phyloP scores from a whole-genome alignment of 148 eudicot genomes.

The Fallopia convolvulus region DNA sequence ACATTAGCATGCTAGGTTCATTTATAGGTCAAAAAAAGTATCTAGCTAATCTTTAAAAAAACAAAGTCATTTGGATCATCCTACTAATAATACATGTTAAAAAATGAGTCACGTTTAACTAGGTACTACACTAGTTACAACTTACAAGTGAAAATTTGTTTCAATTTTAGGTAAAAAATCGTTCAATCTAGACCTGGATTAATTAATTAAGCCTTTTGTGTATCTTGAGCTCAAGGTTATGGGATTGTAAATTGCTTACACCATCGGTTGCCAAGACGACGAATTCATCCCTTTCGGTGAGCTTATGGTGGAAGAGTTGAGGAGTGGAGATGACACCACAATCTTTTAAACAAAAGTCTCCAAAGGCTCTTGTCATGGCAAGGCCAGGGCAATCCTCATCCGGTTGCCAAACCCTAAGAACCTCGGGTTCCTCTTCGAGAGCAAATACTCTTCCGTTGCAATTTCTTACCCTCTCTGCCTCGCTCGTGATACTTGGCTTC shows the following conservation, averaged over 20 bases:
- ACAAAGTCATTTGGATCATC: too few relatives aligned
- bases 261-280: constrained; percentile 90
- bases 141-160: neutral
- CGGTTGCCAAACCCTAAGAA: constrained; percentile 73
- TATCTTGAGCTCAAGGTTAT: neutral
- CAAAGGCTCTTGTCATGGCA: constrained; percentile 93
- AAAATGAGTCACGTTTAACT: too few relatives aligned
- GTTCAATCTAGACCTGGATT: neutral
- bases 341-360: constrained; percentile 89
- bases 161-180: neutral
- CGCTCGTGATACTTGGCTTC: constrained; percentile 62
- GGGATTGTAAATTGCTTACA: constrained; percentile 33
- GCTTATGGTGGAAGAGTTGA: constrained; percentile 47
- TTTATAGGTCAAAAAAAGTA: neutral
- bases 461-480: constrained; percentile 48
- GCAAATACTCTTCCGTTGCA: constrained; percentile 65
- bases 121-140: too few relatives aligned
- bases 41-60: too few relatives aligned
- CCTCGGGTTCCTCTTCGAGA: constrained; percentile 52
- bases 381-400: constrained; percentile 78
- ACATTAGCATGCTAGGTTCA: too few relatives aligned
- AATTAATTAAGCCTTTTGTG: neutral
- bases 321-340: constrained; percentile 82
- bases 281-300: constrained; percentile 66
- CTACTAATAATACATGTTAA: too few relatives aligned